A percentile compares a stretch with the other conserved stretches of the same genome.
Conservation (phyloP, 208 protist species). For the Porcisia hertigi region DNA sequence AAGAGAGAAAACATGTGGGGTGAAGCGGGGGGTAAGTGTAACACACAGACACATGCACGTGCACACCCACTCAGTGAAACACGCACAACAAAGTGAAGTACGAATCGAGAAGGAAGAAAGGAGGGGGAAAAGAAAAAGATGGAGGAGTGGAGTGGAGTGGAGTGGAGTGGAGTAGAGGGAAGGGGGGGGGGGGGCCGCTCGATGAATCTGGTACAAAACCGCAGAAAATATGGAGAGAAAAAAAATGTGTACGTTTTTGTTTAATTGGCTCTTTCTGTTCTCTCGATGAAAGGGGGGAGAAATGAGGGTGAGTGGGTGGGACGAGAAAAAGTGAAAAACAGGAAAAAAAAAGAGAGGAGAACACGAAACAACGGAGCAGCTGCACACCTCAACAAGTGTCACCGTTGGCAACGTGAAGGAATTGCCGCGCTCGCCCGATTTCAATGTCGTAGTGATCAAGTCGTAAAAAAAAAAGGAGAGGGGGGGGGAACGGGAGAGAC, state of each 20-base stretch:
- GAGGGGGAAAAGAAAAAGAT: neutral
- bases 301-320: neutral
- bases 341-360: neutral
- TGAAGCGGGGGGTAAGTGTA: neutral
- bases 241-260: neutral
- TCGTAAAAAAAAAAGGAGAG: neutral
- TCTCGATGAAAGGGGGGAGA: neutral
- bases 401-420: neutral
- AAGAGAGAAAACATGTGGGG: too few species aligned
- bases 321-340: neutral
- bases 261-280: too few species aligned
- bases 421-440: neutral
- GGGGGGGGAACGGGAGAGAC: too few species aligned
- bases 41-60: neutral
- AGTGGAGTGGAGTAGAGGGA: neutral
- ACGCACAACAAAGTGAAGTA: too few species aligned
- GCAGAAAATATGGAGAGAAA: conserved; percentile 9
- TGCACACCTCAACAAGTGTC: neutral
- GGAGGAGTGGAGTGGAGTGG: neutral
- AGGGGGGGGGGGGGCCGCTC: neutral
- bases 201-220: neutral
- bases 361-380: neutral
- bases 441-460: neutral
- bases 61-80: neutral
- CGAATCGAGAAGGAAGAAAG: too few species aligned